phyloP scores from a whole-genome alignment of 345 rosid genomes.

The Syzygium grande region DNA sequence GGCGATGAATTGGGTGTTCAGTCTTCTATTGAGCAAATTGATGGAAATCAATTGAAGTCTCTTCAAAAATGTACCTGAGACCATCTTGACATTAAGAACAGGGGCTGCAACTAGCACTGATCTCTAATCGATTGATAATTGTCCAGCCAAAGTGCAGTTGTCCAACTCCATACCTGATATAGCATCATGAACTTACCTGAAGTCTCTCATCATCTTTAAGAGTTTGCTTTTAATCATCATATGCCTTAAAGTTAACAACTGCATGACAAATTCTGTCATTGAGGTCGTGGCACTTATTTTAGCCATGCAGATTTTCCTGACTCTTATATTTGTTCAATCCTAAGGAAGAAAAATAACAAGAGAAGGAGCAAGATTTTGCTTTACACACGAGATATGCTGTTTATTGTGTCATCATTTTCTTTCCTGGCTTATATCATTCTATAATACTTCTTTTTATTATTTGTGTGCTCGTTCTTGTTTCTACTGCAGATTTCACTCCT shows the following conservation, averaged over 20 bases:
- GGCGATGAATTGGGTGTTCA: neutral
- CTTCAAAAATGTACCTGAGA: neutral
- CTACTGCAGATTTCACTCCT: slow-evolving; percentile 84
- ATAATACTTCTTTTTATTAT: neutral
- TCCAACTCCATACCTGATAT: neutral
- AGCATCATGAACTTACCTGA: neutral
- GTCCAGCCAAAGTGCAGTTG: neutral
- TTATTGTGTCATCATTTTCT: neutral
- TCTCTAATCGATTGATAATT: neutral
- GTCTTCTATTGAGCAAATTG: neutral
- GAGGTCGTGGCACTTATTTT: neutral
- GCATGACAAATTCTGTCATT: neutral
- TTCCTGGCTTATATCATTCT: neutral
- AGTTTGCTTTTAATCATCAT: neutral
- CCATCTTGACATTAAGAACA: neutral
- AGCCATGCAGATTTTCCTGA: neutral
- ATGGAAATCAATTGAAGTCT: neutral
- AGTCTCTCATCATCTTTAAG: neutral
- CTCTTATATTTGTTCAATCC: neutral
- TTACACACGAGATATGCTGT: neutral
- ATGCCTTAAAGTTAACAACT: neutral
- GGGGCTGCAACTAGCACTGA: neutral
- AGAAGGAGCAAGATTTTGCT: neutral
- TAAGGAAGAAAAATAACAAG: neutral
- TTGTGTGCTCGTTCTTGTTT: neutral